phyloP scores from a whole-genome alignment of 78 protist genomes.

The Paratrimastix pyriformis region DNA sequence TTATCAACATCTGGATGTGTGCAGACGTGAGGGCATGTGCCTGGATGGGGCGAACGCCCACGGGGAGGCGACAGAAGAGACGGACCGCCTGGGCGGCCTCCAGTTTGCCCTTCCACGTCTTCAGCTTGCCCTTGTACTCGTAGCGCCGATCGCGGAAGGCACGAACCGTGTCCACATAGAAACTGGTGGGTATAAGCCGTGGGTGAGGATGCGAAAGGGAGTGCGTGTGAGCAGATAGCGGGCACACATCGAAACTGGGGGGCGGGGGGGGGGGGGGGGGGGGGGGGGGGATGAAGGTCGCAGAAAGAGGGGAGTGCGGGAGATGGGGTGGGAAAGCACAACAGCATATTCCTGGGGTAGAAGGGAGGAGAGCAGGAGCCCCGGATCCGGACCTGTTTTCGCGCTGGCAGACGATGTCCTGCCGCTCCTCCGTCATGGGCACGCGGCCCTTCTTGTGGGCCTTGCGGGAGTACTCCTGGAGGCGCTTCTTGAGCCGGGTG shows the following conservation, averaged over 20 bases:
- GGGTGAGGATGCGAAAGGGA: neutral
- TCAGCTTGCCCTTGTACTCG: constrained; percentile 68
- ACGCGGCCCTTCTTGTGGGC: constrained; percentile 19
- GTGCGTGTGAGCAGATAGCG: neutral
- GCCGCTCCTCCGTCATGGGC: constrained; percentile 5
- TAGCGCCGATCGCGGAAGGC: constrained; percentile 89
- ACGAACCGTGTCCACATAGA: constrained; percentile 93
- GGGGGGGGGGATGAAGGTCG: too few relatives aligned
- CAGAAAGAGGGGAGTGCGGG: too few relatives aligned
- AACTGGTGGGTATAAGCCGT: constrained; percentile 36
- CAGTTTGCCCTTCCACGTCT: constrained; percentile 53
- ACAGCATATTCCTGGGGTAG: too few relatives aligned
- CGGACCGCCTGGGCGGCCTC: constrained; percentile 37
- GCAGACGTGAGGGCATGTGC: too few relatives aligned
- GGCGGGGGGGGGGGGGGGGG: too few relatives aligned
- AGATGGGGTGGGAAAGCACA: too few relatives aligned
- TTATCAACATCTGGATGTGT: too few relatives aligned
- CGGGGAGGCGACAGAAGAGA: too few relatives aligned
- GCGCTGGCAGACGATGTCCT: constrained; percentile 87
- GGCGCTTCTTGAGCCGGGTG: constrained; percentile 45
- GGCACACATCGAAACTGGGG: neutral
- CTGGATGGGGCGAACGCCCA: too few relatives aligned
- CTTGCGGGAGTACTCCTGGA: constrained; percentile 57
- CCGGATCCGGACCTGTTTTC: too few relatives aligned
- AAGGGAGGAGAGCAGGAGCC: too few relatives aligned